Conservation (phyloP, 2,329 filamentous ascomycete species). For the Monosporascus ibericus region DNA sequence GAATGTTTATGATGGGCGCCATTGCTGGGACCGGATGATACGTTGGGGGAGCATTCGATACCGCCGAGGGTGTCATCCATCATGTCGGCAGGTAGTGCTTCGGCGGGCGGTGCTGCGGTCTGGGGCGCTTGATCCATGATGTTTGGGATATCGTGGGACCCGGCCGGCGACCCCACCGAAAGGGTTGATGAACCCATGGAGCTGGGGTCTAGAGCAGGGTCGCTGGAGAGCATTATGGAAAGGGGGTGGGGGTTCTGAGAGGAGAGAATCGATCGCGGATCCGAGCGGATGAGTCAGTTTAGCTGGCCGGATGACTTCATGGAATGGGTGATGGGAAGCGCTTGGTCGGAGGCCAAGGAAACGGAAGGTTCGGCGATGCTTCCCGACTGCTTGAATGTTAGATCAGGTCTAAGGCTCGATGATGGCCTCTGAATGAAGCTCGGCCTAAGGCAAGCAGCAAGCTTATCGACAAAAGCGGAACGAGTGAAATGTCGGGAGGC, state of each 20-base stretch:
- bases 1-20: constrained; percentile 37
- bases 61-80: constrained; percentile 46
- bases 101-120: constrained; percentile 18
- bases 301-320: not conserved
- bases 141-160: constrained; percentile 47
- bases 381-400: not conserved
- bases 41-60: constrained; percentile 42
- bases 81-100: constrained; percentile 23
- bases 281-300: not conserved
- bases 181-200: constrained; percentile 49
- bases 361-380: not conserved
- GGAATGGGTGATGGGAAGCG: not conserved
- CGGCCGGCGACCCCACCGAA: constrained; percentile 43
- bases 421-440: constrained; percentile 5
- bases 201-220: not conserved
- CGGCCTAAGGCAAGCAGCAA: not conserved
- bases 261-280: not conserved
- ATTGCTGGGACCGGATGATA: constrained; percentile 20
- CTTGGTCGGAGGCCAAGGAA: not conserved
- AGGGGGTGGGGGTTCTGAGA: not conserved
- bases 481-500: not conserved
- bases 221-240: constrained; percentile 6
- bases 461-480: not conserved
- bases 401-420: not conserved
- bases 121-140: constrained; percentile 41